These are phyloP conservation scores for Xanthoconium stramineum DNA, from an alignment of 768 basidiomycete genomes.

Conservation along the genomic window DNA sequence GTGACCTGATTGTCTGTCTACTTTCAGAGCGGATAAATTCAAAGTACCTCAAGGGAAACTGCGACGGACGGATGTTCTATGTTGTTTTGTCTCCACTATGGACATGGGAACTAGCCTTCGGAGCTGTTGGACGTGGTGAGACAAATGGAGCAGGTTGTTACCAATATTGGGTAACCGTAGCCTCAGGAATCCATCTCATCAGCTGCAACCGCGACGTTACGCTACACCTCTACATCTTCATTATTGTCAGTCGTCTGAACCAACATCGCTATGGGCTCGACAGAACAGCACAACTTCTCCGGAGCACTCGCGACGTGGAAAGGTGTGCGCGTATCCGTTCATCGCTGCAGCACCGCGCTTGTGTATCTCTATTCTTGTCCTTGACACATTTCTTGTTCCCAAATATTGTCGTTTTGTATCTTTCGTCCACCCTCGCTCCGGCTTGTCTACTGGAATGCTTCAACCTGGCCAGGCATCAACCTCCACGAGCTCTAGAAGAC, in stretches of 20 bases:
- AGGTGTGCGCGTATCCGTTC: slow-evolving; percentile 43
- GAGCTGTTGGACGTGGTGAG: slow-evolving; percentile 17
- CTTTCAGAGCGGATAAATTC: no score
- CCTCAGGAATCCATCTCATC: no score
- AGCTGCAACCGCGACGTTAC: no score
- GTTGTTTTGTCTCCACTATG: no score
- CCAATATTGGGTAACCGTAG: no score
- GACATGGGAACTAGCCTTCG: no score
- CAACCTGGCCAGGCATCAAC: slow-evolving; percentile 62
- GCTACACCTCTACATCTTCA: neutral
- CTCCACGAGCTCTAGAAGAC: slow-evolving; percentile 89
- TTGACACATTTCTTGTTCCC: neutral
- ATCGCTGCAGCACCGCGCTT: neutral
- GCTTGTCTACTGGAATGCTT: neutral
- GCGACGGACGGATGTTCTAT: slow-evolving; percentile 5
- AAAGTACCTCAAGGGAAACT: no score
- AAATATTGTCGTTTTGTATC: neutral
- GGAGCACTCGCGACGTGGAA: slow-evolving; percentile 90
- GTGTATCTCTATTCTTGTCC: neutral
- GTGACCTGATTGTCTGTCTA: no score
- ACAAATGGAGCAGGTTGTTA: slow-evolving; percentile 6
- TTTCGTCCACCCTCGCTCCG: neutral
- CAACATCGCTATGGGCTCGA: slow-evolving; percentile 20
- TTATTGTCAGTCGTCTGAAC: neutral
- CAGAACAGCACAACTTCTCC: slow-evolving; percentile 81